Base-by-base conservation (phyloP, 2,329 filamentous ascomycete species). In the Diaporthe batatas region DNA sequence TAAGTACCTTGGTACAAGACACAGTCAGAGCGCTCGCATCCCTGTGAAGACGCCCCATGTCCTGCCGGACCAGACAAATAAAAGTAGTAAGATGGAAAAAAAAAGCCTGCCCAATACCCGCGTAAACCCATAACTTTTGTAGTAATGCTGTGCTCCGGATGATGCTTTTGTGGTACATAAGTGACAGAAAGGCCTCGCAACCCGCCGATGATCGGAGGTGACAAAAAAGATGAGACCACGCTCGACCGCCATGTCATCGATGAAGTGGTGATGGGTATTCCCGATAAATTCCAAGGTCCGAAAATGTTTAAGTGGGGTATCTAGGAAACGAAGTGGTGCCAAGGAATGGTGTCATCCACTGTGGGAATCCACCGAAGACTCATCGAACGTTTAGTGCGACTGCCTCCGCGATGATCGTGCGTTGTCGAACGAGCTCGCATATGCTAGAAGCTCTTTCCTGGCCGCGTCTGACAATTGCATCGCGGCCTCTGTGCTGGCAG, bases 401-500 rank as follows among this genome's bases (percentile, higher is more conserved):
- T 91, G 83, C 78, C 89, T 84, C 76, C 89, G 87, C 78, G 89
- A 87, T 70, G 86, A 80, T 75, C 93, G 89, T 72, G 93, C 91
- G 76, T 95, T 93, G 82, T 98, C 95, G 81, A 98, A 98, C 2
- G 93, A 94, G 80, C 92, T 93, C 76, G 94, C 93, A 82, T 98
- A 98, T 77, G 93, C 92, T 80, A 92, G 91, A 47, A 98, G 89
- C 81, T 97, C 94, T 82, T 90, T 91, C 78, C 91, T 91, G 36
- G 93, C 92, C 82, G 93, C 92, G 76, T 93, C 91, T 4, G 94
- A 95, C 76, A 97, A 86, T 62, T 89, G 86, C 65, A 88, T 86
- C 55, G 81, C 82, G 29, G 83, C 81, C 72, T 90, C 89, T 77
- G 86, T 86, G 67, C 82, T 82, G 70, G 85, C 83, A 72, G 89